phyloP scores from a whole-genome alignment of 148 eudicot genomes.

The Salicornia ramosissima region DNA sequence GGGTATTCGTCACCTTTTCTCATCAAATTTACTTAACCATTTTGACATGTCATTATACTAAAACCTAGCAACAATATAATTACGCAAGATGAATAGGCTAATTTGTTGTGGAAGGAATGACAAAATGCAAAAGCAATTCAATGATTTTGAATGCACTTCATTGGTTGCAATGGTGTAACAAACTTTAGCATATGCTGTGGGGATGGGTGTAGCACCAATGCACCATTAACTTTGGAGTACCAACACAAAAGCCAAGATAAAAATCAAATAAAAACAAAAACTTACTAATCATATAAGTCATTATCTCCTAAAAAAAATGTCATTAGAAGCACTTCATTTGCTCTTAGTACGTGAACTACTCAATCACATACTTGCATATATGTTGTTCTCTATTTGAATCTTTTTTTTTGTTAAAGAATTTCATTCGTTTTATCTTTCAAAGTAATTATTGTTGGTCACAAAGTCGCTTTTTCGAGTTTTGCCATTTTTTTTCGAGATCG shows the following conservation, averaged over 20 bases:
- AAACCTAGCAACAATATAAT: background rate
- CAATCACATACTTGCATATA: slow-evolving; percentile 9
- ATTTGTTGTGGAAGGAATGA: background rate
- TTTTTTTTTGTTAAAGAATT: too few species aligned
- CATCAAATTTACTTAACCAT: background rate
- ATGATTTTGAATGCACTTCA: slow-evolving; percentile 1
- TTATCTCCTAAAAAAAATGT: background rate
- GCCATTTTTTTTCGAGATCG: too few species aligned
- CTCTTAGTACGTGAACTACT: slow-evolving; percentile 13
- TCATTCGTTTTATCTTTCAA: too few species aligned
- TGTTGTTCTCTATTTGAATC: background rate
- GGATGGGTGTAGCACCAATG: slow-evolving; percentile 17
- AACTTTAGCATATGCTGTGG: slow-evolving; percentile 27
- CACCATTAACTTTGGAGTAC: slow-evolving; percentile 7
- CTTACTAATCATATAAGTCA: slow-evolving; percentile 2
- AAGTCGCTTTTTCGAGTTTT: too few species aligned
- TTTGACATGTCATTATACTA: background rate
- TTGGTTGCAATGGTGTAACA: slow-evolving; percentile 17
- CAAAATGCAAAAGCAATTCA: background rate
- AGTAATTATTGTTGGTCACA: too few species aligned
- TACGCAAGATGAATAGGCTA: background rate
- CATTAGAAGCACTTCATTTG: slow-evolving; percentile 7
- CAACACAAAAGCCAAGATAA: background rate
- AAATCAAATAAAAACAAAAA: background rate
- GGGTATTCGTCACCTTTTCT: too few species aligned